phyloP scores from a whole-genome alignment of 345 rosid genomes.

The Carallia brachiata region DNA sequence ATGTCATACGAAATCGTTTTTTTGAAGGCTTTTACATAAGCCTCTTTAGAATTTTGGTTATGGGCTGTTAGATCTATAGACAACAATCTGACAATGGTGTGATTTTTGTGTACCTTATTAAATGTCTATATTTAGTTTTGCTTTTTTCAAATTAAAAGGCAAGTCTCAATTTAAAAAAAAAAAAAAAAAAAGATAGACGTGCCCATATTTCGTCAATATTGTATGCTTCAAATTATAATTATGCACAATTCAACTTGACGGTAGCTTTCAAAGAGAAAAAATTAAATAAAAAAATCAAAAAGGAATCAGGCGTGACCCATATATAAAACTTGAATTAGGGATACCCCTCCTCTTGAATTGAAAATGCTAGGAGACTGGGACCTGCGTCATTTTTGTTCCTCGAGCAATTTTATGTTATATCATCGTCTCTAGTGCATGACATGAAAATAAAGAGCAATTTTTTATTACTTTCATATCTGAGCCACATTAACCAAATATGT shows the following conservation, averaged over 20 bases:
- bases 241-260: constrained; percentile 2
- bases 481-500: too few relatives aligned
- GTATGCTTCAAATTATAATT: constrained; percentile 22
- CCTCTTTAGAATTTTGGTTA: background rate
- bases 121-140: too few relatives aligned
- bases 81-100: too few relatives aligned
- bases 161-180: constrained; percentile 23
- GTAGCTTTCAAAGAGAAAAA: constrained; percentile 27
- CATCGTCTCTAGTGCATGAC: constrained; percentile 7
- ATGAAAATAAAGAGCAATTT: too few relatives aligned
- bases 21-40: too few relatives aligned
- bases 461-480: too few relatives aligned
- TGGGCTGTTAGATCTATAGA: constrained; percentile 2
- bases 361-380: constrained; percentile 32
- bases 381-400: constrained; percentile 55
- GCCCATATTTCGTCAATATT: constrained; percentile 43
- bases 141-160: constrained; percentile 4
- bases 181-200: constrained; percentile 36
- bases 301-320: constrained; percentile 66
- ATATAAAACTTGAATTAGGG: constrained; percentile 55
- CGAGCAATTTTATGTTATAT: constrained; percentile 39
- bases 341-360: constrained; percentile 41
- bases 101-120: too few relatives aligned
- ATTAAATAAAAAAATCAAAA: constrained; percentile 27
- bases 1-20: too few relatives aligned